Evolutionary conservation across 805 yeast genomes (phyloP), one percentile per base, ranked within the genome.

Genomic region (Wickerhamiella vanderwaltii): DNA sequence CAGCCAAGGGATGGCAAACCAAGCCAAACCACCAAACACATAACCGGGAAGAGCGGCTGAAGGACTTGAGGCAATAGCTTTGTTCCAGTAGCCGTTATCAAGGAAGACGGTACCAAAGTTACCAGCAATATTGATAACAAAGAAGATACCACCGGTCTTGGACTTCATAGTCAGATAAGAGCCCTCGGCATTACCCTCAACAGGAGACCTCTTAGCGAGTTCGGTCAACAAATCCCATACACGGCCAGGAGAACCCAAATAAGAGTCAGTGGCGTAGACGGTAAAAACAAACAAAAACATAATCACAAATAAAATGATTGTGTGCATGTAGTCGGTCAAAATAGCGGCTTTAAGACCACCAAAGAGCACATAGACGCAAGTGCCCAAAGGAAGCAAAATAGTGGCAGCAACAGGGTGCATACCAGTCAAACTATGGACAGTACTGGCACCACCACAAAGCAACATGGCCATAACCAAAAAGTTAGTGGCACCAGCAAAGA

Each of bases 401-500:
- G 85, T 75, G 1, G 86, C 81, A 6, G 95, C 96, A 29, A 76
- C 79, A 3, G 79, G 71, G 58, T 79, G 66, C 77, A 79, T 77
- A 1, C 95, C 95, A 2, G 95, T 85, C 48, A 87, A 67, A 52
- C 79, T 80, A 48, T 63, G 68, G 43, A 86, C 77, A 5, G 84
- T 81, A 1, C 94, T 91, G 34, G 93, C 76, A 25, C 94, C 95
- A 46, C 95, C 95, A 4, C 94, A 79, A 40, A 87, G 66, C 33
- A 87, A 69, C 95, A 85, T 85, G 3, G 93, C 94, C 23, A 94
- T 84, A 45, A 87, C 96, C 47, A 87, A 67, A 46, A 87, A 75
- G 57, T 87, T 87, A 26, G 95, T 84, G 5, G 87, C 87, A 42
- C 84, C 63, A 1, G 91, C 95, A 64, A 82, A 86, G 58, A 79